phyloP scores from a whole-genome alignment of 2,329 filamentous ascomycete genomes.

The Trichoderma breve region DNA sequence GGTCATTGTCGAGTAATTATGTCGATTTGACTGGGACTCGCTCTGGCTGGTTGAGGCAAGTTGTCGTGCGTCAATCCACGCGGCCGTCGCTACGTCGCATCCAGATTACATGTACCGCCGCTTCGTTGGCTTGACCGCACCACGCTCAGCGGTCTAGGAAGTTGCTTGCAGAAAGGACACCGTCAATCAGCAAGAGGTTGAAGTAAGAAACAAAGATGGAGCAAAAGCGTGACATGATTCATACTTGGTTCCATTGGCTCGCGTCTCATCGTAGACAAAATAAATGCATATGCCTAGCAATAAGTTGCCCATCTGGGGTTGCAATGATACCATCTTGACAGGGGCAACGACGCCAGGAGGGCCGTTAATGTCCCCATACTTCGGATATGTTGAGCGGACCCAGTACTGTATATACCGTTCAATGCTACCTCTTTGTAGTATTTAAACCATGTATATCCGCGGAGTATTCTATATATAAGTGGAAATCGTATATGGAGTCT shows the following conservation, averaged over 20 bases:
- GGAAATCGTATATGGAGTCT: not conserved
- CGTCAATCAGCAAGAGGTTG: no score
- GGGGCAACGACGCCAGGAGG: not conserved
- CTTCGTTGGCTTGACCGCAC: not conserved
- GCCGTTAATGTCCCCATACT: not conserved
- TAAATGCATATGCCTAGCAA: not conserved
- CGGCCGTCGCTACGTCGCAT: conserved; percentile 15
- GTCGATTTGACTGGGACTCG: not conserved
- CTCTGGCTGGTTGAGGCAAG: not conserved
- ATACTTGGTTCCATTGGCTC: not conserved
- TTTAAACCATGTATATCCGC: not conserved
- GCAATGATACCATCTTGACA: not conserved
- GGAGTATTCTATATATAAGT: not conserved
- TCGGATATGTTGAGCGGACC: not conserved
- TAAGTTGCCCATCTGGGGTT: not conserved
- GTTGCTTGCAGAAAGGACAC: not conserved
- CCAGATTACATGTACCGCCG: not conserved
- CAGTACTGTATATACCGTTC: not conserved
- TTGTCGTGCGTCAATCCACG: not conserved
- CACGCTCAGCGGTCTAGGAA: not conserved
- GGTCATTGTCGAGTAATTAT: not conserved
- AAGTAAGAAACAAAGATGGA: not conserved
- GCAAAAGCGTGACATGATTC: not conserved
- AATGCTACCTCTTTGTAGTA: not conserved
- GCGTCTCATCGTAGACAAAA: not conserved